A percentile compares a stretch with the other conserved stretches of the same genome.
Evolutionary conservation across 2,329 filamentous ascomycete genomes (phyloP).

Genomic region (Talaromyces sp.): DNA sequence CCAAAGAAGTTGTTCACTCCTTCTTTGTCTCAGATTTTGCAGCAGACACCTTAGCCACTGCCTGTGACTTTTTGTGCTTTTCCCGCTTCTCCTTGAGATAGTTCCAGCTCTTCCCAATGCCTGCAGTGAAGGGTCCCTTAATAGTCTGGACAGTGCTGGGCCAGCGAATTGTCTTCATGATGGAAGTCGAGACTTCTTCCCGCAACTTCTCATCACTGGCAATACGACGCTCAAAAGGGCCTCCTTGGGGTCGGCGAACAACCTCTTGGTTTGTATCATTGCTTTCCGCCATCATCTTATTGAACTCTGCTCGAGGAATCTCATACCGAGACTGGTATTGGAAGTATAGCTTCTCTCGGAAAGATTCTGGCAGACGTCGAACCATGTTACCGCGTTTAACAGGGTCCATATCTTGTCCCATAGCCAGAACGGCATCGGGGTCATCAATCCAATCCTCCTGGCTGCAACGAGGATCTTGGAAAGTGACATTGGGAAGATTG

Average conservation of each 20-base stretch:
- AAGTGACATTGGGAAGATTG: slow-evolving; percentile 84
- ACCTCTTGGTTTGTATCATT: slow-evolving; percentile 66
- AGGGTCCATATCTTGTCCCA: slow-evolving; percentile 92
- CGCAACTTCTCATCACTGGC: slow-evolving; percentile 71
- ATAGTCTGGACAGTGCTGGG: slow-evolving; percentile 84
- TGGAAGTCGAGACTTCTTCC: slow-evolving; percentile 71
- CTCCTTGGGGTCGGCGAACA: slow-evolving; percentile 74
- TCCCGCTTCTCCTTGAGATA: slow-evolving; percentile 82
- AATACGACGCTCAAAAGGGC: slow-evolving; percentile 84
- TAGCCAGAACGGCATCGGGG: slow-evolving; percentile 63
- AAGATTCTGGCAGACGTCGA: slow-evolving; percentile 79
- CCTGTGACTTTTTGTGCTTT: slow-evolving; percentile 56
- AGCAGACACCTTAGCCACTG: slow-evolving; percentile 7
- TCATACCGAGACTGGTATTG: slow-evolving; percentile 89
- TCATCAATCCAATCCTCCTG: slow-evolving; percentile 66
- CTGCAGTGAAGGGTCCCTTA: slow-evolving; percentile 81
- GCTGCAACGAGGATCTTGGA: slow-evolving; percentile 65
- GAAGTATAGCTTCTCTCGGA: slow-evolving; percentile 89
- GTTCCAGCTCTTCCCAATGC: slow-evolving; percentile 67
- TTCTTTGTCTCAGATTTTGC: slow-evolving; percentile 21
- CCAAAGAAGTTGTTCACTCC: slow-evolving; percentile 1
- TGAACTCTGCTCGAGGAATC: slow-evolving; percentile 81
- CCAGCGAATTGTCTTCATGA: slow-evolving; percentile 89
- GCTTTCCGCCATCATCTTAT: slow-evolving; percentile 77
- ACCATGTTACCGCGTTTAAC: slow-evolving; percentile 95